A percentile compares a stretch with the other conserved stretches of the same genome.
These are phyloP conservation scores for Discostella stelligeroides DNA, from an alignment of 108 stramenopile species.

Conservation along the genomic window DNA sequence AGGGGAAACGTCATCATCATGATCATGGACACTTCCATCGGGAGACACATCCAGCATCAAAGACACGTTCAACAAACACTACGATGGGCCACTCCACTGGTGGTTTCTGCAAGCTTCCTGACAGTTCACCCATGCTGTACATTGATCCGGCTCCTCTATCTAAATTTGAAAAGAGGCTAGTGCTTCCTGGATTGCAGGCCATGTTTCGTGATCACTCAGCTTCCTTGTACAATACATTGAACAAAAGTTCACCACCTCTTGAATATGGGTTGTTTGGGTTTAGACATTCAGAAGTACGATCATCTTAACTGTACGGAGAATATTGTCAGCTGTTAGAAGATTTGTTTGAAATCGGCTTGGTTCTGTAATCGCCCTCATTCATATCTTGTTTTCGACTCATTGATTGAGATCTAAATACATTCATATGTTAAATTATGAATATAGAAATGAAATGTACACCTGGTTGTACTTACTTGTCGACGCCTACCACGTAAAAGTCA, in stretches of 20 bases:
- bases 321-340: no score
- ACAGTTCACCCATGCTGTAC: conserved; percentile 76
- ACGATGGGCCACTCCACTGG: conserved; percentile 30
- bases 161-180: conserved; percentile 66
- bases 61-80: conserved; percentile 23
- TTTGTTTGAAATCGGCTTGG: no score
- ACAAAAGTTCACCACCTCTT: conserved; percentile 6
- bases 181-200: conserved; percentile 77
- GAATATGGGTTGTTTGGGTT: conserved; percentile 50
- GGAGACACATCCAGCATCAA: conserved; percentile 3
- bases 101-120: conserved; percentile 39
- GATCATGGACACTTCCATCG: conserved; percentile 24
- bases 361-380: no score
- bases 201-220: conserved; percentile 74
- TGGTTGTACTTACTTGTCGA: not conserved
- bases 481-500: no score
- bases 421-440: no score
- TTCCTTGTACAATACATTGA: conserved; percentile 24
- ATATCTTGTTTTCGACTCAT: no score
- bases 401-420: no score
- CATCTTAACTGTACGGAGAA: not conserved
- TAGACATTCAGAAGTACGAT: conserved; percentile 1
- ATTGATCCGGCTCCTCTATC: conserved; percentile 80
- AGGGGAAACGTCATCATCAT: conserved; percentile 50
- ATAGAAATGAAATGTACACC: no score